Evolutionary conservation across 306 rosid species (phyloP).

Genomic region (Trifolium subterraneum): DNA sequence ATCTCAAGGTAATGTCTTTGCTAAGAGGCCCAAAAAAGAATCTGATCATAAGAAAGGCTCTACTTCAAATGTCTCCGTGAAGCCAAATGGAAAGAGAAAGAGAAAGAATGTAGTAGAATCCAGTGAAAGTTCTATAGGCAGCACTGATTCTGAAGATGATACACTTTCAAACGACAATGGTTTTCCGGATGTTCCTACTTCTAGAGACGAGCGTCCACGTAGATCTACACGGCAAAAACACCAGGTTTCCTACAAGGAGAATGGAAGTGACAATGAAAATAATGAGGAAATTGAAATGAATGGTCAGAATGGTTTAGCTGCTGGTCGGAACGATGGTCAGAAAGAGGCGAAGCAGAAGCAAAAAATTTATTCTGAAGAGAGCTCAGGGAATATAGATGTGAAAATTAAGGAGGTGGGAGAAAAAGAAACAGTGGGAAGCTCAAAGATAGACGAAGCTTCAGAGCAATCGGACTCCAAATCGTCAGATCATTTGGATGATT

Average conservation of each 20-base stretch:
- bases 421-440: conserved; percentile 42
- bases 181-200: conserved; percentile 42
- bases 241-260: conserved; percentile 74
- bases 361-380: conserved; percentile 39
- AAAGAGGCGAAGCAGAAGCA: conserved; percentile 49
- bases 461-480: conserved; percentile 47
- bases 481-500: conserved; percentile 11
- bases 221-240: conserved; percentile 79
- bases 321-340: conserved; percentile 41
- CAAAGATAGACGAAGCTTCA: conserved; percentile 42
- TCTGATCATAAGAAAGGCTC: conserved; percentile 39
- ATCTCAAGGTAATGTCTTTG: conserved; percentile 46
- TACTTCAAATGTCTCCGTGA: conserved; percentile 45
- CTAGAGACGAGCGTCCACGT: conserved; percentile 57
- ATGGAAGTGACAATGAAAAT: conserved; percentile 61
- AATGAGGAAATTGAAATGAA: conserved; percentile 46
- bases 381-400: conserved; percentile 42
- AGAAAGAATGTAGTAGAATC: conserved; percentile 57
- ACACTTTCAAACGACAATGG: conserved; percentile 43
- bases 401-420: conserved; percentile 34
- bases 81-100: conserved; percentile 57
- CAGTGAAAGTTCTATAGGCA: conserved; percentile 64
- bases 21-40: conserved; percentile 41
- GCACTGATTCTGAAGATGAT: conserved; percentile 72
- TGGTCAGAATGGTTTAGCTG: conserved; percentile 43